Conservation (phyloP, 306 rosid genomes). For the Castanea crenata region DNA sequence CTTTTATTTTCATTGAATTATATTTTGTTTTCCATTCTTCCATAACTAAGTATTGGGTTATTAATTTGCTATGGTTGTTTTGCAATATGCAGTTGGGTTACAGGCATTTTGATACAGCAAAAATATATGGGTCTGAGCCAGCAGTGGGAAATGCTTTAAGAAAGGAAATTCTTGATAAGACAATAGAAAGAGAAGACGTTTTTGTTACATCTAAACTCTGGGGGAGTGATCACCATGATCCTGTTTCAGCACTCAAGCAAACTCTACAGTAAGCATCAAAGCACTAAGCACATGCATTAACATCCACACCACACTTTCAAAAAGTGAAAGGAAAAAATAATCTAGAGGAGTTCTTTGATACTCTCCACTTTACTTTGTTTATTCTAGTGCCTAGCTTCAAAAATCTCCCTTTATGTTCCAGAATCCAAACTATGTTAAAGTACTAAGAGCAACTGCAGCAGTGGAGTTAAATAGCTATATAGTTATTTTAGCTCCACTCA, state of each 20-base stretch:
- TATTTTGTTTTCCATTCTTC: too few relatives aligned
- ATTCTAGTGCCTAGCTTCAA: neutral
- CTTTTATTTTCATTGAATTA: neutral
- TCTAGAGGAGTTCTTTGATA: neutral
- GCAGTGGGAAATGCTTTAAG: conserved; percentile 68
- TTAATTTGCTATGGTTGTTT: neutral
- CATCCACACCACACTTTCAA: neutral
- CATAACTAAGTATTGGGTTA: too few relatives aligned
- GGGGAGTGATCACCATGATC: conserved; percentile 94
- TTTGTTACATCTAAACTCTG: conserved; percentile 87
- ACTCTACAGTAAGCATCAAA: conserved; percentile 52
- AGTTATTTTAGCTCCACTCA: too few relatives aligned
- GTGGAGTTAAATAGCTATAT: too few relatives aligned
- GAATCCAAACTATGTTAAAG: too few relatives aligned
- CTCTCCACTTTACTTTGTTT: neutral
- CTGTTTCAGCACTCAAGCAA: conserved; percentile 69
- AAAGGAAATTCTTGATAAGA: conserved; percentile 42
- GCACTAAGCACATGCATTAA: neutral
- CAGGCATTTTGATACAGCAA: conserved; percentile 89
- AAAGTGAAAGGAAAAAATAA: neutral
- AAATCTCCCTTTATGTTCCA: neutral
- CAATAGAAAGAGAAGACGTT: conserved; percentile 54
- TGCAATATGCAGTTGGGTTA: conserved; percentile 65
- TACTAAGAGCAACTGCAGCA: too few relatives aligned
- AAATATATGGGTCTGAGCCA: conserved; percentile 78